phyloP scores from a whole-genome alignment of 2,329 filamentous ascomycete species.

The Mycocentrospora acerina region DNA sequence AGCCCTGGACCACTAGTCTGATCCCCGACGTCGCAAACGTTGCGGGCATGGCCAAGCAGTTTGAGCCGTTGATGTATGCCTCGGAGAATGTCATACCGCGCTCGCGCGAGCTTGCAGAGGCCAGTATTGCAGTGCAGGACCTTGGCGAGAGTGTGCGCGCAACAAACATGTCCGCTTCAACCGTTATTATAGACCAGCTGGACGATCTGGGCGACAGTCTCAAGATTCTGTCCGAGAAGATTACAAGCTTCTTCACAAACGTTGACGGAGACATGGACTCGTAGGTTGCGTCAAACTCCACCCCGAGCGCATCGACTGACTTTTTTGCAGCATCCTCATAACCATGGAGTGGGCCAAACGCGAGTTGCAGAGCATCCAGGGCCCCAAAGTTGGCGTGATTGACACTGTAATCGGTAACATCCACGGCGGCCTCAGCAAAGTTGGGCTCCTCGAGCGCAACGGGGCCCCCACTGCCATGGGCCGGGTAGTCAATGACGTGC shows the following conservation, averaged over 20 bases:
- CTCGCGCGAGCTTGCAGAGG: slow-evolving; percentile 85
- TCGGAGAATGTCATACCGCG: slow-evolving; percentile 86
- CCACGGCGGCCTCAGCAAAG: slow-evolving; percentile 70
- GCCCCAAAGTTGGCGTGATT: slow-evolving; percentile 55
- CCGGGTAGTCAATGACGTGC: slow-evolving; percentile 67
- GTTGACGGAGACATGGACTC: slow-evolving; percentile 91
- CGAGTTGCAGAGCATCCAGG: slow-evolving; percentile 63
- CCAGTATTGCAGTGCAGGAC: slow-evolving; percentile 92
- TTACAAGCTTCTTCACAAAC: slow-evolving; percentile 89
- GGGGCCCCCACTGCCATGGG: slow-evolving; percentile 68
- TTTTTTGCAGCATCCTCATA: slow-evolving; percentile 68
- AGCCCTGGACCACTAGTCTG: slow-evolving; percentile 66
- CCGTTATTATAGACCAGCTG: slow-evolving; percentile 80
- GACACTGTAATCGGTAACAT: slow-evolving; percentile 81
- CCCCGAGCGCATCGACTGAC: slow-evolving; percentile 4
- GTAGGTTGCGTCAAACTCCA: slow-evolving; percentile 45
- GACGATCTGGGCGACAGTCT: slow-evolving; percentile 84
- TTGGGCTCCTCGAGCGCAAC: slow-evolving; percentile 47
- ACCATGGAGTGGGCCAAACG: slow-evolving; percentile 96
- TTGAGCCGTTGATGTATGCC: slow-evolving; percentile 93
- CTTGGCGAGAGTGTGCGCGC: slow-evolving; percentile 84
- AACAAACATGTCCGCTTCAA: slow-evolving; percentile 88
- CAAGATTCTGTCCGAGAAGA: slow-evolving; percentile 78
- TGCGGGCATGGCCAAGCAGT: slow-evolving; percentile 82
- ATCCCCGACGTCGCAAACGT: slow-evolving; percentile 89